Base-by-base conservation (phyloP, 2,329 filamentous ascomycete genomes). In the Colletotrichum sp. region DNA sequence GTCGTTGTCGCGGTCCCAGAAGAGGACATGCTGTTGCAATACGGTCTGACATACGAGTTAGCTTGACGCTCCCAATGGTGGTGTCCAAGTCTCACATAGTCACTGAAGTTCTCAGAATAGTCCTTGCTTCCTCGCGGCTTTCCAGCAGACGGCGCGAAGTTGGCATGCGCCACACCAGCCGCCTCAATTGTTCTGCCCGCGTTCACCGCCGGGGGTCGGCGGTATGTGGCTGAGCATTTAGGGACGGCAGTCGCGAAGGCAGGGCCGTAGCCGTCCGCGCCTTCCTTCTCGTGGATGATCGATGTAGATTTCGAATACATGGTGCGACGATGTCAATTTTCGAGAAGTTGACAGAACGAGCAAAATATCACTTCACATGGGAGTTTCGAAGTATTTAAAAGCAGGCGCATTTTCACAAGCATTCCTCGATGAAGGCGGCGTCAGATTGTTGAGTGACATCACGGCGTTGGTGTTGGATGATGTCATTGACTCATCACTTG, bases 1-100 rank as follows among this genome's bases (percentile, higher is more conserved):
- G 66, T 85, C 83, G 15, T 66, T 64, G 75, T 85, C 79, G 18
- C 80, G 81, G 70, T 85, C 83, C 79, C 82, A 85, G 76, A 84
- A 85, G n/a, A 81, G 75, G n/a, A 82, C 70, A 67, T 85, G 84
- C 54, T 82, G 82, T 61, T 85, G 83, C 1, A 85, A 71, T 4
- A 80, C 79, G 5, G 81, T 82, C 78, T 80, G 16, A 13, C 3
- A 21, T 21, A 8, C 16, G 9, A 16, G 6, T 36, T 12, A 64
- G 16, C 2, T n/a, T 3, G 24, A 21, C 15, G 6, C 15, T 16
- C 13, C 11, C 11, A 34, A 12, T 13, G 3, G 33, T 12, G 33
- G 13, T 13, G 4, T 34, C 13, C 11, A 34, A 34, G 61, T 8
- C 66, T 73, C n/a, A 73, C 70, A 33, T 73, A 70, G 29, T 70